A percentile compares a stretch with the other conserved stretches of the same genome.
phyloP scores from a whole-genome alignment of 164 flowering plant species.

The Liriodendron chinense region DNA sequence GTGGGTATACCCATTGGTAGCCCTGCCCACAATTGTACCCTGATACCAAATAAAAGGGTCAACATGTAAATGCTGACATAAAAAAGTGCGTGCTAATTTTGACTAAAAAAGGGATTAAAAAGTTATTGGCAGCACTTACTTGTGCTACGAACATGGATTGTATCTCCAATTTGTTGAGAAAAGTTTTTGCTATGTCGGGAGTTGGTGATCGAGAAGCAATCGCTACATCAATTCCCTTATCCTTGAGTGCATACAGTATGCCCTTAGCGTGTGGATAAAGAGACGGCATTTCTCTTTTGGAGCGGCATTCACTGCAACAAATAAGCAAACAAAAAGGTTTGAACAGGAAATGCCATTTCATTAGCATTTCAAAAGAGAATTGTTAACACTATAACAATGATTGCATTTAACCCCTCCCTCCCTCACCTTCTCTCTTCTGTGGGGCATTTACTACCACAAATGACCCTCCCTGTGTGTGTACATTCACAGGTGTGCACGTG shows the following conservation, averaged over 20 bases:
- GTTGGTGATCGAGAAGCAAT: conserved; percentile 95
- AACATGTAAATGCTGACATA: background rate
- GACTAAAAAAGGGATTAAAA: background rate
- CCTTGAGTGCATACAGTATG: conserved; percentile 80
- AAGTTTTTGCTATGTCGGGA: conserved; percentile 78
- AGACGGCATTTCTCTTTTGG: conserved; percentile 78
- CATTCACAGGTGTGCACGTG: background rate
- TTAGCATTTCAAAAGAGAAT: background rate
- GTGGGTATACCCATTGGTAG: background rate
- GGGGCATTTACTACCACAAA: background rate
- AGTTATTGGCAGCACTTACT: conserved; percentile 34
- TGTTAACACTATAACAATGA: background rate
- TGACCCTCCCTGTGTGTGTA: background rate
- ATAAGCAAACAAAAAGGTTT: background rate
- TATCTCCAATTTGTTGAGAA: conserved; percentile 69
- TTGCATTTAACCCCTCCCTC: background rate
- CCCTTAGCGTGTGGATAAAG: conserved; percentile 86
- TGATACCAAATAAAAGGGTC: background rate
- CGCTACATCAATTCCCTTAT: conserved; percentile 81
- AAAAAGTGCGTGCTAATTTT: background rate
- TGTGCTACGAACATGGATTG: conserved; percentile 76
- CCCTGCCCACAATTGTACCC: background rate
- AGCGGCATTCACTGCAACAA: conserved; percentile 72
- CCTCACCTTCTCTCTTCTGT: background rate
- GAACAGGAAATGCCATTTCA: background rate